Evolutionary conservation across 306 rosid species (phyloP), one percentile per base, ranked within the genome.

Genomic region (Castanospermum australe): DNA sequence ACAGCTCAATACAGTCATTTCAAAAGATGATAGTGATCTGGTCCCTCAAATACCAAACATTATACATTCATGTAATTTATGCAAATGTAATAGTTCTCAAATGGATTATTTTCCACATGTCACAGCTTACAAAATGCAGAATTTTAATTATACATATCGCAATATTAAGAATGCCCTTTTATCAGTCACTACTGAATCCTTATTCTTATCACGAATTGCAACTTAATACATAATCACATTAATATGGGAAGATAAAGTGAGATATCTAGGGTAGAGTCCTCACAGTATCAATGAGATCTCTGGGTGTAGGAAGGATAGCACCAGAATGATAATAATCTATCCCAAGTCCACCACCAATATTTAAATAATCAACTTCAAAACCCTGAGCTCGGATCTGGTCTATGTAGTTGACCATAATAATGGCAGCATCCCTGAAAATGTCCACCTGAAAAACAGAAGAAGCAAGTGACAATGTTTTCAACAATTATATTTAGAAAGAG

Each of bases 301-400:
- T 88, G 21, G 99, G 98, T 47, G 85, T 83, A 6, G 98, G 99
- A 86, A 92, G 98, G 66, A 95, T 25, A 2, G 93, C 94, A 67
- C 89, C 96, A 71, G 98, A 8, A 71, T 92, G 99, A 88, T 92
- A 86, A 81, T 92, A 95, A 82, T 92, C 99, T 33, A 95, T 92
- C 67, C 98, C 99, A 77, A 95, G 96, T 48, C 99, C 99, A 69
- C 99, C 98, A 42, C 98, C 98, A 78, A 95, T 92, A 79, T 92
- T 95, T 75, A 95, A 83, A 87, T 91, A 92, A 79, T 92, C 74
- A 72, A 95, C 87, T 81, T 95, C 91, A 59, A 95, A 95, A 70
- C 99, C 99, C 80, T 92, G 99, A 76, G 87, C 87, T 61, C 98
- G 88, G 79, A 92, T 92, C 80, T 95, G 69, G 1, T 92, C 98